Percentiles rank a stretch among this genome's conserved stretches.
Conservation (phyloP, 805 yeast species). For the Phaffomyces antillensis region DNA sequence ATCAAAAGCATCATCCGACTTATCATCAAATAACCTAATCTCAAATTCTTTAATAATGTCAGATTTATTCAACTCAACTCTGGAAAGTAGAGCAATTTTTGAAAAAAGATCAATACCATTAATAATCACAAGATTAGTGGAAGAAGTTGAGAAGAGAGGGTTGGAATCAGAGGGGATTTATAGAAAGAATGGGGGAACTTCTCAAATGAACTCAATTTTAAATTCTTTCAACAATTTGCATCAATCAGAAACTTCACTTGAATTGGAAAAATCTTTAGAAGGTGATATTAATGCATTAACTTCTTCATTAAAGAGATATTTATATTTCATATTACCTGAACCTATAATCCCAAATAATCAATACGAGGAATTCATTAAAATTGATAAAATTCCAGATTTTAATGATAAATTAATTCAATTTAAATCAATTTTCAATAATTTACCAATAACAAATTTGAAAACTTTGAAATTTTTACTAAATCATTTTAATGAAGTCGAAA, state of each 20-base stretch:
- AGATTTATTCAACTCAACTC: slow-evolving; percentile 34
- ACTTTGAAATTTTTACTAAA: slow-evolving; percentile 49
- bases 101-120: slow-evolving; percentile 65
- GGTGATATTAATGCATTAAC: slow-evolving; percentile 85
- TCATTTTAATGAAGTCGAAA: slow-evolving; percentile 60
- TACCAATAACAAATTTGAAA: slow-evolving; percentile 64
- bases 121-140: slow-evolving; percentile 62
- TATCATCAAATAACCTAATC: background rate
- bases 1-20: slow-evolving; percentile 4
- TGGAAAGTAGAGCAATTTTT: slow-evolving; percentile 52
- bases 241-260: slow-evolving; percentile 27
- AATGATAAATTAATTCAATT: slow-evolving; percentile 33
- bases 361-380: slow-evolving; percentile 60
- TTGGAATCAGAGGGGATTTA: slow-evolving; percentile 80
- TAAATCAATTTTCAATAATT: slow-evolving; percentile 34
- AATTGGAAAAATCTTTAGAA: slow-evolving; percentile 29
- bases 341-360: slow-evolving; percentile 70
- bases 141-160: slow-evolving; percentile 74
- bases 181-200: slow-evolving; percentile 59
- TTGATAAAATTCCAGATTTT: slow-evolving; percentile 31
- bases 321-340: slow-evolving; percentile 67
- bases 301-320: slow-evolving; percentile 78
- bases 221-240: slow-evolving; percentile 25
- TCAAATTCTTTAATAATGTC: slow-evolving; percentile 10
- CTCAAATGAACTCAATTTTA: slow-evolving; percentile 28